Conservation (phyloP, 164 flowering plant genomes). For the Kalanchoe fedtschenkoi region DNA sequence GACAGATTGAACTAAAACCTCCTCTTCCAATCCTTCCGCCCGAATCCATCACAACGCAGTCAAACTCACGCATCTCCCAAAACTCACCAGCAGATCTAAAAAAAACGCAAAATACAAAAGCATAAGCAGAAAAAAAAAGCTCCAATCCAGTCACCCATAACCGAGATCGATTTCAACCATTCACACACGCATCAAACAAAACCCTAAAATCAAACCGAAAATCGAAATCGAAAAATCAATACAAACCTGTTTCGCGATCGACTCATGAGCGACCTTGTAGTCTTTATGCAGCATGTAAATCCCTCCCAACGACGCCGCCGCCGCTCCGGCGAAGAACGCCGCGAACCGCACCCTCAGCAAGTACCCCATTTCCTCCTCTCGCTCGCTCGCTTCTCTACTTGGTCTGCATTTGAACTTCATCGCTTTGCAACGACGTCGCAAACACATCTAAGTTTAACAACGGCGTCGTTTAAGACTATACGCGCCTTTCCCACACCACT, state of each 20-base stretch:
- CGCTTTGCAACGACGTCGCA: background rate
- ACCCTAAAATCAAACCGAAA: background rate
- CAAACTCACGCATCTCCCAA: background rate
- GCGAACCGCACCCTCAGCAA: constrained; percentile 64
- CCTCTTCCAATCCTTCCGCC: too few relatives aligned
- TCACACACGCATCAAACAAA: background rate
- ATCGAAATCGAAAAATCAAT: background rate
- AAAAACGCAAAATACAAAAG: background rate
- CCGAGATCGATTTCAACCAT: background rate
- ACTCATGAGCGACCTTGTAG: constrained; percentile 58
- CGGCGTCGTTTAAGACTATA: background rate
- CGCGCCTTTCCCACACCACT: too few relatives aligned
- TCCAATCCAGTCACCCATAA: background rate
- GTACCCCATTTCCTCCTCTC: constrained; percentile 46
- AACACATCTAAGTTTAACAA: background rate
- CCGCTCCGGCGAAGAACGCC: constrained; percentile 79
- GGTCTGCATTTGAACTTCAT: background rate
- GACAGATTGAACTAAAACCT: background rate
- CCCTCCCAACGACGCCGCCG: constrained; percentile 52
- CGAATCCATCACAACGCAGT: background rate
- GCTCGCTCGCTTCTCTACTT: constrained; percentile 8
- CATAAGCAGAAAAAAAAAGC: background rate
- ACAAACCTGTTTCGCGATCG: constrained; percentile 60
- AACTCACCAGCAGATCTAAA: background rate
- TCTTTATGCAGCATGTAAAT: constrained; percentile 61